Evolutionary conservation across 169 alveolate genomes (phyloP).

Genomic region (Eimeria sp.): DNA sequence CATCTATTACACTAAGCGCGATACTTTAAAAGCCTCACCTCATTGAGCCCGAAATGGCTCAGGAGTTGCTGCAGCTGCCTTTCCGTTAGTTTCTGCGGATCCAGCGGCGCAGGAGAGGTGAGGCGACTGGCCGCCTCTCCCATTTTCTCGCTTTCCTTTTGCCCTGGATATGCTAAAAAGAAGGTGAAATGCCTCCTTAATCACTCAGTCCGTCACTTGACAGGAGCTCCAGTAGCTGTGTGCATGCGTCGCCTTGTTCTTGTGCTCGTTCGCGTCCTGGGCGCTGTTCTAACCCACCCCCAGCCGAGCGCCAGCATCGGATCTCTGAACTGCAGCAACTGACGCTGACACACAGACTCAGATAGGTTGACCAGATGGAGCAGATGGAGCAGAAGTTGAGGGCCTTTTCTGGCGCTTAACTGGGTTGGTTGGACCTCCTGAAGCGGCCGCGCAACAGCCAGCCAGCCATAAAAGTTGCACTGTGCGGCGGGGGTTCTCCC

Average conservation of each 20-base stretch:
- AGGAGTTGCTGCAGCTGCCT: constrained; percentile 56
- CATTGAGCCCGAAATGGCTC: constrained; percentile 50
- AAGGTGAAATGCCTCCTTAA: background rate
- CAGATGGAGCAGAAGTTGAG: background rate
- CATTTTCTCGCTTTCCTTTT: background rate
- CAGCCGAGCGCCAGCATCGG: constrained; percentile 64
- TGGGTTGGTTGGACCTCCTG: background rate
- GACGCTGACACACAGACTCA: constrained; percentile 6
- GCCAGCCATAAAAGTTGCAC: background rate
- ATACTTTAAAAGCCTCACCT: background rate
- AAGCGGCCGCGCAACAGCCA: constrained; percentile 11
- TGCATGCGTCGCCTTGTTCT: constrained; percentile 1
- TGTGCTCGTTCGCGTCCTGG: background rate
- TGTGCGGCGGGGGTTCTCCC: background rate
- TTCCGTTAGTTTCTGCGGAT: constrained; percentile 59
- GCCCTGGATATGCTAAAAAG: too few species aligned
- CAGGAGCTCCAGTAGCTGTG: constrained; percentile 21
- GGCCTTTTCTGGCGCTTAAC: background rate
- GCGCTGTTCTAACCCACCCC: constrained; percentile 25
- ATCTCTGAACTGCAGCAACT: constrained; percentile 14
- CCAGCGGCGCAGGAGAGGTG: constrained; percentile 36
- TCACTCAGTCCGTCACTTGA: constrained; percentile 11
- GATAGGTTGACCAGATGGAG: too few species aligned
- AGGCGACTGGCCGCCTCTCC: constrained; percentile 63
- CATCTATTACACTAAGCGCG: background rate